Base-by-base conservation (phyloP, 495 filamentous ascomycete species). In the Neurospora sp. region DNA sequence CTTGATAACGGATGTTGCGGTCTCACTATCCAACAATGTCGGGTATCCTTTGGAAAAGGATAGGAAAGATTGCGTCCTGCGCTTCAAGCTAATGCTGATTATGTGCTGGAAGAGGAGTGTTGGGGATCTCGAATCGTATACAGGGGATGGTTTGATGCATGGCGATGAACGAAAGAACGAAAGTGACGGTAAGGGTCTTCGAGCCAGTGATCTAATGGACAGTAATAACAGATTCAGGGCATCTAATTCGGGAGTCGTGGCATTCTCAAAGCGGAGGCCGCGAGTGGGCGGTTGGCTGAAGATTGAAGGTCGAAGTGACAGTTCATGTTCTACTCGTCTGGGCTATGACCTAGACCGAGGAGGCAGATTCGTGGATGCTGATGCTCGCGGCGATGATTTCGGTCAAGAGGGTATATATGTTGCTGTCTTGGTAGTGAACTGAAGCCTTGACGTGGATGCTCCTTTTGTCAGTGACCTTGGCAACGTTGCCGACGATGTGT, bases 351-450 rank as follows among this genome's bases (percentile, higher is more conserved):
- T 12, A 96, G 16, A 96, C 87, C 69, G 85, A 85, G 54, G 88
- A 88, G 4, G 89, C 83, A 46, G 85, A 75, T 12, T 88, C 83
- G 0, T 90, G 86, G 70, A 95, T 90, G 20, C 92, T 92, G 9
- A 92, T 92, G 14, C 93, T 92, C 10, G 90, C 93, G 76, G 95
- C 92, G 75, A 88, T 84, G 12, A 96, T 89, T 76, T 92, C 88
- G 5, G 87, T 88, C 37, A 85, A 78, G 23, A 90, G 79, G 0
- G 75, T 78, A 74, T 81, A 90, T 14, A 73, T 75, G 9, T 77
- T 74, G 0, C 85, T 81, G 39, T 86, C 81, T 37, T 84, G 76
- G n/a, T 81, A 74, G 18, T 81, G 62, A 0, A 84, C 71, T 10
- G 77, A 77, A 35, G 75, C 76, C 70, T 72, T 69, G 37, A 86